These are phyloP conservation scores for Phialocephala sp. DNA, from an alignment of 2,329 filamentous ascomycete genomes.

Conservation along the genomic window DNA sequence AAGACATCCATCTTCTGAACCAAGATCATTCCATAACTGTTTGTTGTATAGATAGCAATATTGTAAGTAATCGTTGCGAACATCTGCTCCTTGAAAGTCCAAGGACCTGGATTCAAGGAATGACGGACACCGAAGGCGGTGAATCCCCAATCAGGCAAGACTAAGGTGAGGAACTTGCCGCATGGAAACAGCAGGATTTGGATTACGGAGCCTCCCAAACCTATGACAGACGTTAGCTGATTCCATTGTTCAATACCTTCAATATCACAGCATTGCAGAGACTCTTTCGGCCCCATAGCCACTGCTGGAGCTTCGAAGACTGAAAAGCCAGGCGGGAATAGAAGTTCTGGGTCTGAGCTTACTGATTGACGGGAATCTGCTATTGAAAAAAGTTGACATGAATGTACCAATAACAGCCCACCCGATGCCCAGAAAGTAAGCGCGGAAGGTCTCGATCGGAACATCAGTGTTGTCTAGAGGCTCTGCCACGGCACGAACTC, in stretches of 20 bases:
- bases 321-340: not conserved
- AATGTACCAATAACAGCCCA: slow-evolving; percentile 49
- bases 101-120: slow-evolving; percentile 32
- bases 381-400: slow-evolving; percentile 50
- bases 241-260: not conserved
- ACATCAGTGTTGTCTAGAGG: slow-evolving; percentile 45
- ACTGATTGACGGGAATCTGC: slow-evolving; percentile 48
- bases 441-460: slow-evolving; percentile 50
- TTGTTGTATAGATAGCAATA: slow-evolving; percentile 29
- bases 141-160: slow-evolving; percentile 53
- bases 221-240: slow-evolving; percentile 21
- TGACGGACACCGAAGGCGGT: slow-evolving; percentile 46
- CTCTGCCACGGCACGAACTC: slow-evolving; percentile 49
- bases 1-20: slow-evolving; percentile 42
- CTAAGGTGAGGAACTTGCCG: slow-evolving; percentile 49
- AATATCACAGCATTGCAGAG: not conserved
- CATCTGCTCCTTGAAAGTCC: slow-evolving; percentile 34
- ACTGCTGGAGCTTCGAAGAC: not conserved
- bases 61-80: slow-evolving; percentile 31
- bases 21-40: slow-evolving; percentile 30
- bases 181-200: slow-evolving; percentile 53
- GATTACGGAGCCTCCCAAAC: slow-evolving; percentile 25
- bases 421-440: slow-evolving; percentile 50
- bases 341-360: slow-evolving; percentile 18
- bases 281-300: not conserved